A percentile compares a stretch with the other conserved stretches of the same genome.
Conservation (phyloP, 805 yeast species). For the Saccharomycopsis amapae region DNA sequence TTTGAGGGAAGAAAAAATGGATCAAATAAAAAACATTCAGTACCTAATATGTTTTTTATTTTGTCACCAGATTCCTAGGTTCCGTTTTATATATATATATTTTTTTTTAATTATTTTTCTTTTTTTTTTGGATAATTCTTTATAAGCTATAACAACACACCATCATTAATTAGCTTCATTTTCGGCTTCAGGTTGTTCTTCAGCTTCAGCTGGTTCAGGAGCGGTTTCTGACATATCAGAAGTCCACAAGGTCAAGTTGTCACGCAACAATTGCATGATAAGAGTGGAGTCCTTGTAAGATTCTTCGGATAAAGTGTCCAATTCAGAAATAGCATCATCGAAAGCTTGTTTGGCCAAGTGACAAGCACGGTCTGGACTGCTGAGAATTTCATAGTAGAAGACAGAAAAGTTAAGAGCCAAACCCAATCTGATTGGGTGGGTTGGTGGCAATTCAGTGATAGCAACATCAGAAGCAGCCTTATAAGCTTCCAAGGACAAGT, state of each 20-base stretch:
- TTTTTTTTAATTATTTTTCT: too few species aligned
- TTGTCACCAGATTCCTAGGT: too few species aligned
- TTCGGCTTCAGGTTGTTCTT: conserved; percentile 23
- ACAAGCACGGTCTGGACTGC: conserved; percentile 98
- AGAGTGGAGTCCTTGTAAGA: conserved; percentile 97
- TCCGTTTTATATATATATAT: too few species aligned
- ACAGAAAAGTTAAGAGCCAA: conserved; percentile 97
- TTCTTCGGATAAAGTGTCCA: conserved; percentile 95
- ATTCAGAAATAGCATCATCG: conserved; percentile 98
- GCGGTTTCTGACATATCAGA: conserved; percentile 80
- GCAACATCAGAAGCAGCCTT: conserved; percentile 96
- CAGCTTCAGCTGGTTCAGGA: conserved; percentile 29
- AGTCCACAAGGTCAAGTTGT: conserved; percentile 97
- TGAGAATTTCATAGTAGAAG: conserved; percentile 95
- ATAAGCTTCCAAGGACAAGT: conserved; percentile 88
- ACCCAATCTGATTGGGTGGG: conserved; percentile 97
- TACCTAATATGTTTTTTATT: too few species aligned
- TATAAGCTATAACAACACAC: too few species aligned
- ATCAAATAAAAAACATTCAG: too few species aligned
- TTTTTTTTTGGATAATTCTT: too few species aligned
- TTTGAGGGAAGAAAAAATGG: too few species aligned
- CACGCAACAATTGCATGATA: conserved; percentile 98
- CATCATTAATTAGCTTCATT: too few species aligned
- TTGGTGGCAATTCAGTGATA: conserved; percentile 93
- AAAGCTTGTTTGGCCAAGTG: conserved; percentile 98